These are phyloP conservation scores for Psilocybe cubensis DNA, from an alignment of 768 basidiomycete genomes.

Conservation along the genomic window DNA sequence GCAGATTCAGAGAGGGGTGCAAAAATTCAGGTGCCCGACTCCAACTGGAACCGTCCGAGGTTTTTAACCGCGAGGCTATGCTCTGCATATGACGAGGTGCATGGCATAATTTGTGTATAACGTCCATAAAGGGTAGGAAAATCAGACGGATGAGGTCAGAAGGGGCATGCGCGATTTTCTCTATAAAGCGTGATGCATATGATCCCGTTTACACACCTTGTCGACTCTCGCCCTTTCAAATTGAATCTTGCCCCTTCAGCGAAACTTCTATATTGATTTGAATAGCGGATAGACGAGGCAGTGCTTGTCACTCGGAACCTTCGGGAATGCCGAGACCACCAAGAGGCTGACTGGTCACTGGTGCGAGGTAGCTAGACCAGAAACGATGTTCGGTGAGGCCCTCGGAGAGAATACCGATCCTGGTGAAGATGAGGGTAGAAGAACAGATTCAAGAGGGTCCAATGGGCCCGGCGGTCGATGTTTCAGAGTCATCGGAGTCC, in stretches of 20 bases:
- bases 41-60: neutral
- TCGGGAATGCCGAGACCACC: neutral
- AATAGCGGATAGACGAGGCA: slow-evolving; percentile 15
- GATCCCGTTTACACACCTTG: slow-evolving; percentile 18
- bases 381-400: neutral
- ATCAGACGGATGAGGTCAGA: slow-evolving; percentile 17
- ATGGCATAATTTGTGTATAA: slow-evolving; percentile 10
- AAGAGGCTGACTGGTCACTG: neutral
- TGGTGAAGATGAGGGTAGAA: neutral
- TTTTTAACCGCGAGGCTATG: slow-evolving; percentile 12
- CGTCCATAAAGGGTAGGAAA: slow-evolving; percentile 10
- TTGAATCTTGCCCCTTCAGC: neutral
- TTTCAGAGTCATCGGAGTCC: slow-evolving; percentile 1
- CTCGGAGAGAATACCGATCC: neutral
- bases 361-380: neutral
- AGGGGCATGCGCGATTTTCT: slow-evolving; percentile 1
- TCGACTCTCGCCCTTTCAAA: neutral
- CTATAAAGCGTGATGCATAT: slow-evolving; percentile 16
- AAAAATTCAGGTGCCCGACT: neutral
- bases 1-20: neutral
- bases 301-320: slow-evolving; percentile 21
- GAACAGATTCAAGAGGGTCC: neutral
- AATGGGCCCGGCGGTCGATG: neutral
- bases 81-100: neutral
- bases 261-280: neutral